Evolutionary conservation across 2,329 filamentous ascomycete genomes (phyloP), one percentile per base, ranked within the genome.

Genomic region (Amylocarpus encephaloides): DNA sequence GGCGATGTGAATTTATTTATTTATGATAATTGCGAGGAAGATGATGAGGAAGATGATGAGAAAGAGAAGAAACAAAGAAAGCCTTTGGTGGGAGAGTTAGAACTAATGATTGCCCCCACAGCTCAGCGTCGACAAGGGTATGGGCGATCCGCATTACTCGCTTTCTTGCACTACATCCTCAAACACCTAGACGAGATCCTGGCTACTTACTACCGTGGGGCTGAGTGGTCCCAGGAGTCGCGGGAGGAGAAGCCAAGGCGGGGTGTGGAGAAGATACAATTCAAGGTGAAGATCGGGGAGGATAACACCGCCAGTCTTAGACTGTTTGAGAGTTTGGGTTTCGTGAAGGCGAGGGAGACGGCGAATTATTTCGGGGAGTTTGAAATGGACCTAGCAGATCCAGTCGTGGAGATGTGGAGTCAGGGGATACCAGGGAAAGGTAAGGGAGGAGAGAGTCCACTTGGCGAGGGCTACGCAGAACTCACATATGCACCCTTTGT

Each of bases 1-100:
- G 87, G 87, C 1, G 87, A 91, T 62, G 77, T 91, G 43, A 91
- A 91, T 63, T 74, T 96, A 33, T 96, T 97, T 64, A 70, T 97
- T 1, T 81, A 79, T 33, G 66, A 76, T 0, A 74, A 74, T 43
- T n/a, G n/a, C n/a, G n/a, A n/a, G n/a, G n/a, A n/a, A n/a, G 77
- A 49, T 13, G 43, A 38, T 46, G 77, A 84, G 10, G 75, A 74
- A 0, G 51, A 60, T 3, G 51, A 53, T 26, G 22, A 7, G 22
- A 26, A 26, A 26, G 22, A 52, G 52, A 51, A 11, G n/a, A 19
- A n/a, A 11, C 15, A 9, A 15, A 15, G n/a, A 43, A 42, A 32
- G 9, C 6, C 22, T 30, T 26, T 49, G 74, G 9, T 85, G 3
- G 90, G 86, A 19, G 90, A 95, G 64, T 69, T 95, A 6, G 88